Conservation (phyloP, 345 rosid genomes). For the Sapria himalayana region DNA sequence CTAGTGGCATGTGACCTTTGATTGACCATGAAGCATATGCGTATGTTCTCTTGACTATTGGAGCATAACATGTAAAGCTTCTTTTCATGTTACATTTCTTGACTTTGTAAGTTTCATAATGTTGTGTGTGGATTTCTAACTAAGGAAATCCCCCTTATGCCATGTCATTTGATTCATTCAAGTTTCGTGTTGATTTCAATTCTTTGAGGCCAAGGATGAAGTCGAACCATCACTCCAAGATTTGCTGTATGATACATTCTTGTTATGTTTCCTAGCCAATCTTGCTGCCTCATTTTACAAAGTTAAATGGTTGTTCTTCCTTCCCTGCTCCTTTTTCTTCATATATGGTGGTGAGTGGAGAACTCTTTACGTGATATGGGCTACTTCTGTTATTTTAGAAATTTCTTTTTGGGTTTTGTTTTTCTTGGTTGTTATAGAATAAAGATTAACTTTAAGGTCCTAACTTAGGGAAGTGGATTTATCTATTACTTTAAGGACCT, state of each 20-base stretch:
- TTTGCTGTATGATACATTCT: not conserved
- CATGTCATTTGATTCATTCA: constrained; percentile 8
- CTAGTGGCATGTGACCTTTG: not conserved
- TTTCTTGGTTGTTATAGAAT: no score
- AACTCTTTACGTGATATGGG: no score
- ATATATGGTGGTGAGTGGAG: no score
- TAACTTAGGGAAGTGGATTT: no score
- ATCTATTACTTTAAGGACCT: no score
- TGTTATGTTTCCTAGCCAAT: not conserved
- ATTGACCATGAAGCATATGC: not conserved
- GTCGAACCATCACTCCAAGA: constrained; percentile 2
- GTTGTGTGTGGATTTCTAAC: constrained; percentile 5
- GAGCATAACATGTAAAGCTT: not conserved
- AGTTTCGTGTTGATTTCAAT: constrained; percentile 5
- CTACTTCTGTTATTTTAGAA: no score
- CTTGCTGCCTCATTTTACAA: not conserved
- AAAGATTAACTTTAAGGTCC: no score
- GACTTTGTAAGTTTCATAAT: not conserved
- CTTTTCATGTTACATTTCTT: constrained; percentile 3
- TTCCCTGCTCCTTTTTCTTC: no score
- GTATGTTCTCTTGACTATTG: not conserved
- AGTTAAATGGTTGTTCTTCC: no score
- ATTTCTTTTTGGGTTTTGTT: no score
- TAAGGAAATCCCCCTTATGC: constrained; percentile 6
- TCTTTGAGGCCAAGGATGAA: constrained; percentile 5